Evolutionary conservation across 1,139 yeast species (phyloP), one percentile per base, ranked within the genome.

Genomic region (Geotrichum carabidarum): DNA sequence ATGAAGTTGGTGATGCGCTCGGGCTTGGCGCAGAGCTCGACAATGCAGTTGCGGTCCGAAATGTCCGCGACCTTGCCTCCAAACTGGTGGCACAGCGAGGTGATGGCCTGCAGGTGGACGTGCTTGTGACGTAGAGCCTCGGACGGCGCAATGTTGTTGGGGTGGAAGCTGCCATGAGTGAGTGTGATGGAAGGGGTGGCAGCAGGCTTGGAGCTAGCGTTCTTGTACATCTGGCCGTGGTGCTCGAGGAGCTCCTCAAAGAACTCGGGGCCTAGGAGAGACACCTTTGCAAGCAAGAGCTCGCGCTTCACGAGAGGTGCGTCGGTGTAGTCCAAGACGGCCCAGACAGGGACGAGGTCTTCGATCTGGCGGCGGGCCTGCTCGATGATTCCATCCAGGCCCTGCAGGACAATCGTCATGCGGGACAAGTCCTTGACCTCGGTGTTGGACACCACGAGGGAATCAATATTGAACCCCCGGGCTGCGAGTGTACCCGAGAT

Each of bases 291-390:
- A 66, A 93, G 77, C 58, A 93, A 78, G 65, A 93, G 78, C 74
- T 93, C 99, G 71, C 99, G 82, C 71, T 84, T 82, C 69, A 93
- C 90, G 65, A 91, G 86, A 67, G 91, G 90, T 36, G 96, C 84
- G 67, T 88, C 82, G 56, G 96, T 80, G 75, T 93, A 93, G 74
- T 93, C 97, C 70, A 93, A 78, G 42, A 93, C 99, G 8, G 99
- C 99, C 76, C 95, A 93, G 41, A 93, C 98, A 5, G 99, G 99
- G 31, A 93, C 99, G 69, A 93, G 79, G 67, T 93, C 98, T 74
- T 93, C 99, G 62, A 93, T 86, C 73, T 93, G 99, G 71, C 98
- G 84, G 71, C 99, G 82, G n/a, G 98, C 98, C 76, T 93, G 99
- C 72, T 93, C 99, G 64, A 93, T 86, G 57, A 93, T 93, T 31